These are phyloP conservation scores for Sordariomycetes sp. DNA, from an alignment of 2,329 filamentous ascomycete genomes.

Conservation along the genomic window DNA sequence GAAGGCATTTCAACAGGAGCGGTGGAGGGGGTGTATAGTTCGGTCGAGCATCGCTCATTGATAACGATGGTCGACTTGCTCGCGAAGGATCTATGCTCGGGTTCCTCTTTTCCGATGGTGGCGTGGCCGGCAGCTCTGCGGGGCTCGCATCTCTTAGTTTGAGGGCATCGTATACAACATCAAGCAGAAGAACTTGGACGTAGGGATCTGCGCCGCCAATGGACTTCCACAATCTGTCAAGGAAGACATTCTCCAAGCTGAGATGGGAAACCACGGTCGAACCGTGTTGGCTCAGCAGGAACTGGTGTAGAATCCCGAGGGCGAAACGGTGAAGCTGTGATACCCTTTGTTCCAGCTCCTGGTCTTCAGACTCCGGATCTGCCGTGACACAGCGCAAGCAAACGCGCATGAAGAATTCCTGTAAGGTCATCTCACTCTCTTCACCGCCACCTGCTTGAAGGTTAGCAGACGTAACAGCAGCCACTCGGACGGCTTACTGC, in stretches of 20 bases:
- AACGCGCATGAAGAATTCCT: slow-evolving; percentile 58
- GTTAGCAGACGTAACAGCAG: slow-evolving; percentile 10
- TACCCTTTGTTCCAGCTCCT: slow-evolving; percentile 30
- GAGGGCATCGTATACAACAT: slow-evolving; percentile 66
- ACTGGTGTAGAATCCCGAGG: slow-evolving; percentile 60
- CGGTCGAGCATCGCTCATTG: slow-evolving; percentile 16
- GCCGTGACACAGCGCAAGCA: slow-evolving; percentile 52
- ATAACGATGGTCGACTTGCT: slow-evolving; percentile 27
- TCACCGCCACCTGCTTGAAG: slow-evolving; percentile 31
- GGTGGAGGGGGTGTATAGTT: slow-evolving; percentile 41
- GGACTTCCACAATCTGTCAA: slow-evolving; percentile 56
- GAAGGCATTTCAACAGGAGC: slow-evolving; percentile 73
- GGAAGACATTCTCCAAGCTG: slow-evolving; percentile 61
- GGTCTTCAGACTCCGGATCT: slow-evolving; percentile 11
- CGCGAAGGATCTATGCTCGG: slow-evolving; percentile 30
- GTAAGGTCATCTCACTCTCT: slow-evolving; percentile 50
- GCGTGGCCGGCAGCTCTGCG: slow-evolving; percentile 30
- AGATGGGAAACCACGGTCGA: slow-evolving; percentile 48
- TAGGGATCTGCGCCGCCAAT: slow-evolving; percentile 55
- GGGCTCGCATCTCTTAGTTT: slow-evolving; percentile 47
- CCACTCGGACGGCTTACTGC: slow-evolving; percentile 32
- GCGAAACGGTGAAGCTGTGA: slow-evolving; percentile 64
- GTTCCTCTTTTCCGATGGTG: slow-evolving; percentile 36
- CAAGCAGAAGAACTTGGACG: slow-evolving; percentile 69
- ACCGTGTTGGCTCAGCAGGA: slow-evolving; percentile 56